These are phyloP conservation scores for Coemansia sp. DNA, from an alignment of 192 early-diverging fungal genomes.

Conservation along the genomic window DNA sequence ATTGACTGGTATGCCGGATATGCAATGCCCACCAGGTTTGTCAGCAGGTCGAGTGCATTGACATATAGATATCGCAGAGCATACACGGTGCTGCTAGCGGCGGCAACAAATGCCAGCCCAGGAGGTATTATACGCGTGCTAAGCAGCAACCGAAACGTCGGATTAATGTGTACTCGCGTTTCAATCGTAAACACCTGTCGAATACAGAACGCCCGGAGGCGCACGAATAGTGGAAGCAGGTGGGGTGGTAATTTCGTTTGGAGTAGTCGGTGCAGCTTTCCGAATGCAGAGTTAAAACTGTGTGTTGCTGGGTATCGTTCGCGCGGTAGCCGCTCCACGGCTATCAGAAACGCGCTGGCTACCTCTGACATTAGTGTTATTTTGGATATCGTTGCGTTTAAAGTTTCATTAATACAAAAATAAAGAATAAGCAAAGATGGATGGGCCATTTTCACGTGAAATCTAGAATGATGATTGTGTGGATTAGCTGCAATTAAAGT, in stretches of 20 bases:
- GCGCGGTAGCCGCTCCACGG: conserved; percentile 31
- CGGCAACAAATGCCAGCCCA: conserved; percentile 36
- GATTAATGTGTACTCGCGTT: conserved; percentile 45
- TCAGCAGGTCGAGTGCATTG: conserved; percentile 47
- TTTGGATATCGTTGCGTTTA: too few species aligned
- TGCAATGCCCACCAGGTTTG: conserved; percentile 47
- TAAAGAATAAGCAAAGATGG: not conserved
- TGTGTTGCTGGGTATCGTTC: conserved; percentile 41
- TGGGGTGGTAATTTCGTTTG: conserved; percentile 33
- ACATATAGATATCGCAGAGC: conserved; percentile 40
- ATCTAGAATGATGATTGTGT: too few species aligned
- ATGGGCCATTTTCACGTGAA: not conserved
- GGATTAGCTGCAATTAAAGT: too few species aligned
- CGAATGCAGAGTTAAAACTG: conserved; percentile 14
- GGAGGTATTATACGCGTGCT: conserved; percentile 38
- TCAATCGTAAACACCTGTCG: conserved; percentile 36
- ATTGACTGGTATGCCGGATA: conserved; percentile 54
- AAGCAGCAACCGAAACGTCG: conserved; percentile 40
- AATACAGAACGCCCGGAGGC: conserved; percentile 29
- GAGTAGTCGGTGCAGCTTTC: not conserved
- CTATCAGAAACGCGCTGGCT: conserved; percentile 33
- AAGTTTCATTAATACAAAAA: conserved; percentile 9
- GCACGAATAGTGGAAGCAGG: conserved; percentile 31
- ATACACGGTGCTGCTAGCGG: conserved; percentile 41
- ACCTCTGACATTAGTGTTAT: conserved; percentile 16